These are phyloP conservation scores for Ustilago trichophora DNA, from an alignment of 1,284 basidiomycete genomes.

Conservation along the genomic window DNA sequence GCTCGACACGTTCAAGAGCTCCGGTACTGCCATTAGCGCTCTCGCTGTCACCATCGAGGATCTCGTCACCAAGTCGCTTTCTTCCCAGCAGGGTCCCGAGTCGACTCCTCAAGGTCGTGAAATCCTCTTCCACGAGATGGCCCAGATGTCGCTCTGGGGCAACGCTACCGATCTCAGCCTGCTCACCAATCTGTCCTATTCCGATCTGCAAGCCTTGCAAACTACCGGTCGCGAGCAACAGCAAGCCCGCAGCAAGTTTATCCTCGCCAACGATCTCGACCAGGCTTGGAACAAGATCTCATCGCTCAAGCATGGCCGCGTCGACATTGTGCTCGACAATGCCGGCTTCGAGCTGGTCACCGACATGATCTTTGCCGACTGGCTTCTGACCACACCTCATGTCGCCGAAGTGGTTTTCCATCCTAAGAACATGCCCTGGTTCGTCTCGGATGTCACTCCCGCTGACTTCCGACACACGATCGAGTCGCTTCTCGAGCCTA, in stretches of 20 bases:
- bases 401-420: constrained; percentile 63
- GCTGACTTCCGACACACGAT: constrained; percentile 66
- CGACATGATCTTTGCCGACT: constrained; percentile 93
- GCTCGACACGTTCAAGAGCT: constrained; percentile 81
- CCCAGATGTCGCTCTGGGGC: constrained; percentile 82
- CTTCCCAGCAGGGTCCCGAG: constrained; percentile 29
- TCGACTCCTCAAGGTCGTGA: constrained; percentile 54
- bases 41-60: constrained; percentile 54
- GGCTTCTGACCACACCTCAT: constrained; percentile 67
- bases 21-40: constrained; percentile 78
- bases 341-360: constrained; percentile 93
- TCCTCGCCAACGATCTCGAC: constrained; percentile 84
- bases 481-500: constrained; percentile 69
- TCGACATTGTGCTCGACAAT: constrained; percentile 94
- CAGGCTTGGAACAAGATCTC: constrained; percentile 80
- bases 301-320: constrained; percentile 71
- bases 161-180: constrained; percentile 77
- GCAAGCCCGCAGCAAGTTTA: constrained; percentile 71
- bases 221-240: constrained; percentile 73
- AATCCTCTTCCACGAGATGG: constrained; percentile 81
- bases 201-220: constrained; percentile 84
- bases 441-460: constrained; percentile 60
- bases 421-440: constrained; percentile 66
- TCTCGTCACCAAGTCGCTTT: constrained; percentile 47
- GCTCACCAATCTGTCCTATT: constrained; percentile 78